A percentile compares a stretch with the other conserved stretches of the same genome.
Evolutionary conservation across 495 filamentous ascomycete genomes (phyloP).

Genomic region (Chlorociboria aeruginascens): DNA sequence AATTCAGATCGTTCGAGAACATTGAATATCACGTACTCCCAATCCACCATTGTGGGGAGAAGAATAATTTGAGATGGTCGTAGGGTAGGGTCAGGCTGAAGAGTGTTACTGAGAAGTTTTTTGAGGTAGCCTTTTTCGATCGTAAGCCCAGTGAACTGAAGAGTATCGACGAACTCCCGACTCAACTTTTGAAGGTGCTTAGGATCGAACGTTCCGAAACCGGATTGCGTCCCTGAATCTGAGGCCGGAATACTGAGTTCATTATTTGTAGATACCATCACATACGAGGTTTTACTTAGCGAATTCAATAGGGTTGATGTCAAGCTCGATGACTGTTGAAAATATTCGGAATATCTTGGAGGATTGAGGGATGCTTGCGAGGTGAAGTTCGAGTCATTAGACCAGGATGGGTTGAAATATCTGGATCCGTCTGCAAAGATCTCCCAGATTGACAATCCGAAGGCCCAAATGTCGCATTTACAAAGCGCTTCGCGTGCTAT

Average conservation of each 20-base stretch:
- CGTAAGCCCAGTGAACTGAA: conserved; percentile 14
- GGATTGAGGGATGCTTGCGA: conserved; percentile 2
- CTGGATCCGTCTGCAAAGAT: conserved; percentile 18
- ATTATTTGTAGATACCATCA: neutral
- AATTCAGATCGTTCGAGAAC: neutral
- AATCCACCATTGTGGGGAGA: conserved; percentile 20
- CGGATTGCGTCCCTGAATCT: neutral
- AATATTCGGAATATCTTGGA: neutral
- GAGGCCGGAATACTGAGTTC: neutral
- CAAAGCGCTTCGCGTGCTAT: conserved; percentile 16
- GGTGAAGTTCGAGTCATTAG: conserved; percentile 2
- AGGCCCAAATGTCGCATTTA: conserved; percentile 25
- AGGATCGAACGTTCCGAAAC: neutral
- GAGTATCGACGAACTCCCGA: conserved; percentile 10
- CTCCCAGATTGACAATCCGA: conserved; percentile 21
- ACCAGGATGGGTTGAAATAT: conserved; percentile 17
- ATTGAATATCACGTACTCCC: conserved; percentile 12
- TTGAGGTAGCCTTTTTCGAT: conserved; percentile 17
- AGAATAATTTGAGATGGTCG: conserved; percentile 17
- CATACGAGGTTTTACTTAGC: neutral
- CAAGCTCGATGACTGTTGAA: neutral
- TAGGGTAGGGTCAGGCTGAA: conserved; percentile 17
- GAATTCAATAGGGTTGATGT: neutral
- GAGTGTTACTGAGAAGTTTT: conserved; percentile 15
- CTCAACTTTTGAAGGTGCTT: conserved; percentile 10